Evolutionary conservation across 257 asterid species (phyloP), one percentile per base, ranked within the genome.

Genomic region (Plantago major): DNA sequence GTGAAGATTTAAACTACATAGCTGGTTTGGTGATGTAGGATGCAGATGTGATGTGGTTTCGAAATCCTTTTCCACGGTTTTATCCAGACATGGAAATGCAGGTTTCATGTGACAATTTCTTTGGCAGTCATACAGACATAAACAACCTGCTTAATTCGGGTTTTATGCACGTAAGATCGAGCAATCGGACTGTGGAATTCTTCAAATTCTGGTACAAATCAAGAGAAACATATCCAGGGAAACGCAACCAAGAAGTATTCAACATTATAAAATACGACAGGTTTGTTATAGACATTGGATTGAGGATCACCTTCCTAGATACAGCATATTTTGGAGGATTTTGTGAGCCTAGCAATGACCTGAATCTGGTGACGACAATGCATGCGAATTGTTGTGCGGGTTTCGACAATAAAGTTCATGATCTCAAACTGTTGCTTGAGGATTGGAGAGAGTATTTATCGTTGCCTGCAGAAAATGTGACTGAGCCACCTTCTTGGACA

Each of bases 201-300:
- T n/a, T n/a, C n/a, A n/a, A n/a, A n/a, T n/a, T n/a, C n/a, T n/a
- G 63, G 63, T 58, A 58, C 51, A 45, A 43, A 58, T 58, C 63
- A 10, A 11, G 63, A 10, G 18, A 58, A 11, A 43, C 18, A 4
- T 43, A 58, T 58, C 19, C 51, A 3, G 50, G 50, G 5, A 58
- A 58, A 9, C 63, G 42, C 28, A 50, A 58, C 18, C 63, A 58
- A 43, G 63, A 58, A 9, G 63, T 38, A 16, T 43, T 58, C 11
- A 58, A 58, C 38, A 17, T 58, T 18, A 12, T 55, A 55, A 55
- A 55, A 18, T 8, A 30, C 42, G 63, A 58, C 9, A 49, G 38
- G 11, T 43, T 58, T 12, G 51, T 58, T 11, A 58, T 38, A 12
- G 47, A 42, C 40, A 42, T 58, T 33, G 42, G 51, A 28, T 28